Base-by-base conservation (phyloP, 2,329 filamentous ascomycete species). In the Elsinoe fawcettii region DNA sequence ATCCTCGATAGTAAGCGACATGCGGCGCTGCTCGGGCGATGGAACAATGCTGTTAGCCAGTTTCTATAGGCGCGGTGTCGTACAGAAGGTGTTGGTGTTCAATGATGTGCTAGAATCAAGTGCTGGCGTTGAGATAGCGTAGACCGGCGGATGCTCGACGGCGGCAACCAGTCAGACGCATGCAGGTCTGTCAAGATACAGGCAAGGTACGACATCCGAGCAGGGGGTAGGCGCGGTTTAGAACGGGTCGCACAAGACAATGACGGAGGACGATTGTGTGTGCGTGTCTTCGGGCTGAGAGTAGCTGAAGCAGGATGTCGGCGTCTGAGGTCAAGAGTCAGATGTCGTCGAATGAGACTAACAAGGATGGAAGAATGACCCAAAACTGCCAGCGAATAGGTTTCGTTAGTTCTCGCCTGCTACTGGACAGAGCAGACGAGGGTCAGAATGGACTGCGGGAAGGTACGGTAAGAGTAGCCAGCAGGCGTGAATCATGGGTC, bases 1-100 rank as follows among this genome's bases (percentile, higher is more conserved):
- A 62, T 62, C 20, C 36, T 49, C 27, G 22, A 39, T 16, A 16
- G 11, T 39, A 39, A 30, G 30, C 49, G 34, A 53, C 49, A 53
- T 53, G 34, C 49, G 49, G 49, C 49, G 49, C 30, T 25, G 41
- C 41, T 39, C 30, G 32, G 30, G 49, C 39, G 49, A 25, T 34
- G 14, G 30, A 22, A 25, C 18, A 23, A 6, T 39, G 41, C 55
- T 25, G 25, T 27, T 37, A 36, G 43, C 22, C 27, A 22, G 39
- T 14, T 8, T 47, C 30, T 9, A 30, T 9, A 49, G 25, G 43
- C 23, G 39, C 55, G 39, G 20, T 37, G 51, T 39, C 18, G 32
- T 34, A 53, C 49, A 53, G 14, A 12, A 53, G 18, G 12, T 34
- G 49, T 37, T 34, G 49, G 49, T 36, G 30, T 39, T 25, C 30